These are phyloP conservation scores for Taxillus chinensis DNA, from an alignment of 164 flowering plant genomes.

Conservation along the genomic window DNA sequence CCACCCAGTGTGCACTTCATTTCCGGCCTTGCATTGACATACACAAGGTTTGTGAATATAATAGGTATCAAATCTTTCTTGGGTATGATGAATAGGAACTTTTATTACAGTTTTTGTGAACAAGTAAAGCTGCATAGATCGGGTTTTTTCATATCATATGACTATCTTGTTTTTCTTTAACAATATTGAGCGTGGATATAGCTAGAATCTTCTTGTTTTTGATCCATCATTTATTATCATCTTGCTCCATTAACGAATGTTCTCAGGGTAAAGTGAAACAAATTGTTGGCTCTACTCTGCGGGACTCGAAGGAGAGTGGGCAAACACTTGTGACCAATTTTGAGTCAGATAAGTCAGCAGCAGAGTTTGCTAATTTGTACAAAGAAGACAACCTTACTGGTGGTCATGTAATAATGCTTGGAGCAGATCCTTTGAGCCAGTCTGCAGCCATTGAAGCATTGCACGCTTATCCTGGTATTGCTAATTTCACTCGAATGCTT, in stretches of 20 bases:
- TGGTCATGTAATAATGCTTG: constrained; percentile 98
- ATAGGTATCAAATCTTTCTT: background rate
- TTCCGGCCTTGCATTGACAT: constrained; percentile 97
- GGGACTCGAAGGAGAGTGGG: constrained; percentile 50
- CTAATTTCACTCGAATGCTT: background rate
- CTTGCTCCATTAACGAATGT: background rate
- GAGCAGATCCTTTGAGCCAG: constrained; percentile 80
- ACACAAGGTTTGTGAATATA: constrained; percentile 54
- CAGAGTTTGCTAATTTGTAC: constrained; percentile 74
- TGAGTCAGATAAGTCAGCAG: constrained; percentile 84
- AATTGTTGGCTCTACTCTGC: constrained; percentile 94
- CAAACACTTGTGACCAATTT: constrained; percentile 69
- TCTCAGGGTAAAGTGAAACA: constrained; percentile 96
- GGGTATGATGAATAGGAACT: background rate
- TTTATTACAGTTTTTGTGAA: no score
- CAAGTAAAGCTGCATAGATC: background rate
- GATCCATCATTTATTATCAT: background rate
- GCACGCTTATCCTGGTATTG: constrained; percentile 75
- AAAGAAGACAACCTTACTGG: constrained; percentile 75
- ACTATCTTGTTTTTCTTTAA: no score
- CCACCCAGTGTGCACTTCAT: constrained; percentile 39
- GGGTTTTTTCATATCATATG: background rate
- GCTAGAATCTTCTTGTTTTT: background rate
- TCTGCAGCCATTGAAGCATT: constrained; percentile 80
- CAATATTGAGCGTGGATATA: background rate